Evolutionary conservation across 164 flowering plant genomes (phyloP).

Genomic region (Dillenia suffruticosa): DNA sequence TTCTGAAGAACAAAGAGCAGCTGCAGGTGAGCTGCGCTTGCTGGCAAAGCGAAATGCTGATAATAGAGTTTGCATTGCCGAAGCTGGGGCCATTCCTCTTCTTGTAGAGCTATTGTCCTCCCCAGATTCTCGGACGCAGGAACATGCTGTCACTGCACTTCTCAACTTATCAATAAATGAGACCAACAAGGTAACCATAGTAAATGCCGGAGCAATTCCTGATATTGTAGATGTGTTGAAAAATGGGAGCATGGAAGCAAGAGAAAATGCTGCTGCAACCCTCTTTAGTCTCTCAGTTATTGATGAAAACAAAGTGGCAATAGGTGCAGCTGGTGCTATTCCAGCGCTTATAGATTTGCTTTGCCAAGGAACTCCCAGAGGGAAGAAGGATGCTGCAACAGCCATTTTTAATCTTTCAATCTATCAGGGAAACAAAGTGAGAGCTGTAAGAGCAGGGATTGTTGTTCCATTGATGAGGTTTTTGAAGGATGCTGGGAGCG

Average conservation of each 20-base stretch:
- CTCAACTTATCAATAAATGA: conserved; percentile 90
- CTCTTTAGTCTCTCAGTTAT: conserved; percentile 89
- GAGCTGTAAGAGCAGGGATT: conserved; percentile 84
- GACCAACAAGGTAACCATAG: conserved; percentile 74
- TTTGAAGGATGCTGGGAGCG: conserved; percentile 75
- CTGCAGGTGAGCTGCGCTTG: conserved; percentile 84
- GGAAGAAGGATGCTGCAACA: conserved; percentile 96
- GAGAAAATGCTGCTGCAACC: conserved; percentile 96
- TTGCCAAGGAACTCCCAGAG: conserved; percentile 89
- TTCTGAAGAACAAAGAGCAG: conserved; percentile 72
- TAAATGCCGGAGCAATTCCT: conserved; percentile 80
- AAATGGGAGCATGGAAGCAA: conserved; percentile 85
- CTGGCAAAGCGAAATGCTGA: conserved; percentile 86
- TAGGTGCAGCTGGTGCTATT: conserved; percentile 90
- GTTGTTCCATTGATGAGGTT: conserved; percentile 63
- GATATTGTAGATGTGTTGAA: conserved; percentile 78
- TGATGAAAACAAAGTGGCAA: conserved; percentile 84
- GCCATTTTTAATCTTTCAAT: conserved; percentile 88
- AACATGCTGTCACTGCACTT: conserved; percentile 97
- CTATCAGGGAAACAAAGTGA: conserved; percentile 87
- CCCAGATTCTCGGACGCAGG: conserved; percentile 67
- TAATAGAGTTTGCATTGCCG: conserved; percentile 74
- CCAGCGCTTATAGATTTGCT: conserved; percentile 72
- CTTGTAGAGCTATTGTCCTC: conserved; percentile 73
- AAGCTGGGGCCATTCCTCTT: conserved; percentile 82